phyloP scores from a whole-genome alignment of 106 monocot genomes.

The Hemerocallis citrina region DNA sequence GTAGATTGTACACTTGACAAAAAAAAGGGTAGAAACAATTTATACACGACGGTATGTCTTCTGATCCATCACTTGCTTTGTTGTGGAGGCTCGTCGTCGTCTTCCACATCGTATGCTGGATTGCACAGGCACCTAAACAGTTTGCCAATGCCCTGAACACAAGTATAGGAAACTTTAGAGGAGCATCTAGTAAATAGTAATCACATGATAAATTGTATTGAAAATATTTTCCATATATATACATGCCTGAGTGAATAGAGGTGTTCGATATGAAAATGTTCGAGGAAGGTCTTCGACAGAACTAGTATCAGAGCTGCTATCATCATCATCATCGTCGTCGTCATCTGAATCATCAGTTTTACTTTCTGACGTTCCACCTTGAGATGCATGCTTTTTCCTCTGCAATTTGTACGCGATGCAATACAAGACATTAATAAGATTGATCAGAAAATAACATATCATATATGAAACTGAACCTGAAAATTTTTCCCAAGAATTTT shows the following conservation, averaged over 20 bases:
- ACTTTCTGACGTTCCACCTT: conserved; percentile 21
- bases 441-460: not conserved
- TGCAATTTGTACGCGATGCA: no score
- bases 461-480: conserved; percentile 19
- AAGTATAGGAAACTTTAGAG: not conserved
- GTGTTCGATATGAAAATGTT: conserved; percentile 38
- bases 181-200: not conserved
- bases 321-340: conserved; percentile 34
- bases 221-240: not conserved
- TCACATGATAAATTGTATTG: not conserved
- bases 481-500: conserved; percentile 72
- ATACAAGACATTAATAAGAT: no score
- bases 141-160: conserved; percentile 60
- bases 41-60: not conserved
- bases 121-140: conserved; percentile 82
- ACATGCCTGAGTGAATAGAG: conserved; percentile 65
- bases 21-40: no score
- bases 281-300: conserved; percentile 41
- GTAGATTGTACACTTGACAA: no score
- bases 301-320: conserved; percentile 52
- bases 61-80: conserved; percentile 3
- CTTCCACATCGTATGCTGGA: conserved; percentile 76
- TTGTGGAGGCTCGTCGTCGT: conserved; percentile 34
- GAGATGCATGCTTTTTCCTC: conserved; percentile 39
- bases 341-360: conserved; percentile 31